phyloP scores from a whole-genome alignment of 2,329 filamentous ascomycete genomes.

The Pochonia chlamydosporia region DNA sequence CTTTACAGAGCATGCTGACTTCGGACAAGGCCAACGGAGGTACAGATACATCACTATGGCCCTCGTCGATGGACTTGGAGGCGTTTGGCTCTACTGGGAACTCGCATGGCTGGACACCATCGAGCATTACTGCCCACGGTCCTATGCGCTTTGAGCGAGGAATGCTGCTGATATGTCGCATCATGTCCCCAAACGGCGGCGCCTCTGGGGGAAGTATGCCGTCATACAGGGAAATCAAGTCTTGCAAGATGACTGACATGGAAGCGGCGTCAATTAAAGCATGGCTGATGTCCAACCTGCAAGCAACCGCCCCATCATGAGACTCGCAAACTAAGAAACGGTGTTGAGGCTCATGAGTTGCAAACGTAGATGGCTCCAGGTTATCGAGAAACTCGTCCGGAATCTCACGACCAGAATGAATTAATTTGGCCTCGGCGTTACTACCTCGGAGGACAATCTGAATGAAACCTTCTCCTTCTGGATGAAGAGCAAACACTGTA shows the following conservation, averaged over 20 bases:
- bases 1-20: not conserved
- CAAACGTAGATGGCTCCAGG: constrained; percentile 3
- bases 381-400: not conserved
- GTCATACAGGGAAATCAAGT: constrained; percentile 21
- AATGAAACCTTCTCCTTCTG: constrained; percentile 9
- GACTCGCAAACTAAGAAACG: constrained; percentile 11
- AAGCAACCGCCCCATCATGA: constrained; percentile 13
- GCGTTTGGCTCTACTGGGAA: not conserved
- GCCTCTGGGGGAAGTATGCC: not conserved
- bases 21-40: not conserved
- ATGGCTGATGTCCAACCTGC: constrained; percentile 25
- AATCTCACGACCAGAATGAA: not conserved
- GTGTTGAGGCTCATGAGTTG: constrained; percentile 8
- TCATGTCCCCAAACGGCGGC: constrained; percentile 2
- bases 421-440: not conserved
- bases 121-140: constrained; percentile 1
- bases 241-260: constrained; percentile 20
- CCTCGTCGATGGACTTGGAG: not conserved
- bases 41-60: not conserved
- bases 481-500: constrained; percentile 9
- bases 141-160: not conserved
- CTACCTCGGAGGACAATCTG: constrained; percentile 7
- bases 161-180: not conserved
- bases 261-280: constrained; percentile 24
- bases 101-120: constrained; percentile 3